These are phyloP conservation scores for Mucor circinelloides DNA, from an alignment of 371 early-diverging fungal genomes.

Conservation along the genomic window DNA sequence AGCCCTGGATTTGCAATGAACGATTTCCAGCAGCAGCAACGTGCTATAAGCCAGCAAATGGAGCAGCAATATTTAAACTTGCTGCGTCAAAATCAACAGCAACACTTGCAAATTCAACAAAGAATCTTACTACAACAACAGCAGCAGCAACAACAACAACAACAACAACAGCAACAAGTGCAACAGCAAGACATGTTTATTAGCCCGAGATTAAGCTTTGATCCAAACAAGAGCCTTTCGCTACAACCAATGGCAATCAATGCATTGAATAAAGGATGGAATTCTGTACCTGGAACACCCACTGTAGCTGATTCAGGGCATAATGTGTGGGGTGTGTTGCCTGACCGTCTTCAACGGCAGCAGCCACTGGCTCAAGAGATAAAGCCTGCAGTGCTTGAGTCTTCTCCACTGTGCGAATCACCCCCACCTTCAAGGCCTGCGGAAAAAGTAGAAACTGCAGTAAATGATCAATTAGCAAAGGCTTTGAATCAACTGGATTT, in stretches of 20 bases:
- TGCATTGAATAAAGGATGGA: conserved; percentile 6
- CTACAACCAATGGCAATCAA: neutral
- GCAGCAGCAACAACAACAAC: conserved; percentile 28
- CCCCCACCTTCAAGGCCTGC: neutral
- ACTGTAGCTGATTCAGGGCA: neutral
- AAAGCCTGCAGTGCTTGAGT: neutral
- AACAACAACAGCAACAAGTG: conserved; percentile 21
- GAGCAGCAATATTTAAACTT: conserved; percentile 42
- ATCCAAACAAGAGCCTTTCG: neutral
- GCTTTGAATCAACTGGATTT: neutral
- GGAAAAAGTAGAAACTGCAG: neutral
- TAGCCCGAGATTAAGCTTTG: neutral
- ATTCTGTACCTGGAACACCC: conserved; percentile 6
- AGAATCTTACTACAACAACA: conserved; percentile 36
- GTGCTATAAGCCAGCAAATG: conserved; percentile 11
- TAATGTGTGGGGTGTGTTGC: neutral
- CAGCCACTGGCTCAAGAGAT: neutral
- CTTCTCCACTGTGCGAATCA: neutral
- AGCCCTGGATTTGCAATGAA: neutral
- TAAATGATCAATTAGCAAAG: neutral
- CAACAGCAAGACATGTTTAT: conserved; percentile 11
- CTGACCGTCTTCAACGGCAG: neutral
- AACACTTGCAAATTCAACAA: conserved; percentile 30
- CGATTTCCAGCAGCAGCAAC: neutral
- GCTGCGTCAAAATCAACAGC: conserved; percentile 44